Conservation (phyloP, 176 grass and related monocot species). For the Coix lacrymajobi region DNA sequence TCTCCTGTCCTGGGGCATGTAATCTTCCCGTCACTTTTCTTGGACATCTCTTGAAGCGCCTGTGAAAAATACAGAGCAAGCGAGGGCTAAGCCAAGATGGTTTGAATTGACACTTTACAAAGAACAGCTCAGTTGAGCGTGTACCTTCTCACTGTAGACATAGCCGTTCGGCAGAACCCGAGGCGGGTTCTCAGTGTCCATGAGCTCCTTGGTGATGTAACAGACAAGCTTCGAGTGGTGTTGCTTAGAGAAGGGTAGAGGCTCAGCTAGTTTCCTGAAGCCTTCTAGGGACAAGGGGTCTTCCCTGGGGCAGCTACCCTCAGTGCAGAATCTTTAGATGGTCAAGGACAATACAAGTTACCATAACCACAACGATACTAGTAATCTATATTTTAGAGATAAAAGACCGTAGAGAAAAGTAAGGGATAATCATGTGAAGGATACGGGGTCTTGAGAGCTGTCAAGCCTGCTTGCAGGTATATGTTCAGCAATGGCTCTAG, state of each 20-base stretch:
- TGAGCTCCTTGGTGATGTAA: constrained; percentile 93
- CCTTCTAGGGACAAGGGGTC: constrained; percentile 75
- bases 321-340: constrained; percentile 62
- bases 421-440: constrained; percentile 4
- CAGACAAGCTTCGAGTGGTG: constrained; percentile 96
- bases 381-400: not conserved
- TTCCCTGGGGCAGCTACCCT: constrained; percentile 81
- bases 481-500: constrained; percentile 83
- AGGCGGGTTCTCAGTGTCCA: constrained; percentile 96
- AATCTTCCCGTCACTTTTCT: constrained; percentile 70
- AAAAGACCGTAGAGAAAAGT: constrained; percentile 20
- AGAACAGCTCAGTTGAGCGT: not conserved
- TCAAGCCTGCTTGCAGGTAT: constrained; percentile 95
- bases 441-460: constrained; percentile 96
- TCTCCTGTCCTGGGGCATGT: constrained; percentile 80
- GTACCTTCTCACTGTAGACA: constrained; percentile 92
- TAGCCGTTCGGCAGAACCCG: constrained; percentile 88
- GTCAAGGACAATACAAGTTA: constrained; percentile 43
- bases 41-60: constrained; percentile 95
- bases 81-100: not conserved
- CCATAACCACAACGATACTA: not conserved
- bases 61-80: not conserved
- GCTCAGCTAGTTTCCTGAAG: constrained; percentile 84
- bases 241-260: constrained; percentile 79
- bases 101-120: not conserved